phyloP scores from a whole-genome alignment of 1,284 basidiomycete genomes.

The Anthracocystis setariae region DNA sequence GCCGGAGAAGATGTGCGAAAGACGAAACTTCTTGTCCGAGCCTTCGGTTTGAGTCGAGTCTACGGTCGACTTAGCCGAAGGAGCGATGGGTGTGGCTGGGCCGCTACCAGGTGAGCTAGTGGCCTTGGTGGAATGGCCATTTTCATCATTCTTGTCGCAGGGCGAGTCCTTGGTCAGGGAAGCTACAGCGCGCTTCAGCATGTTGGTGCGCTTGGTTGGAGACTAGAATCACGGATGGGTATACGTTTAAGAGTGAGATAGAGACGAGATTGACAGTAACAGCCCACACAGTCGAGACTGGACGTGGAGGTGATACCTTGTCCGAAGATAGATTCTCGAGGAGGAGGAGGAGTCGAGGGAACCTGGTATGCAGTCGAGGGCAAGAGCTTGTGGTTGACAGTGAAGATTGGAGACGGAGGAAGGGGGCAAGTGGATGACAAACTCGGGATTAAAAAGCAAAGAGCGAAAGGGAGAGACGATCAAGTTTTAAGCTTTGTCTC shows the following conservation, averaged over 20 bases:
- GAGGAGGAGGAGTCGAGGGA: neutral
- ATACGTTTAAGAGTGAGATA: neutral
- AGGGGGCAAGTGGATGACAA: neutral
- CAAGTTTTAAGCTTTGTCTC: neutral
- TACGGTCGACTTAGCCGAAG: conserved; percentile 29
- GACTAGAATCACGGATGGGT: neutral
- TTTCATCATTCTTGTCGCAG: conserved; percentile 26
- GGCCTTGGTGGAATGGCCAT: conserved; percentile 11
- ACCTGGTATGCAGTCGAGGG: neutral
- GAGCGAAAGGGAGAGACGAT: neutral
- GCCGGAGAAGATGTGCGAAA: conserved; percentile 49
- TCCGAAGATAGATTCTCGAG: neutral
- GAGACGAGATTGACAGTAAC: conserved; percentile 12
- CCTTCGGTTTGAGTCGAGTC: conserved; percentile 20
- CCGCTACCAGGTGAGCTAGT: conserved; percentile 16
- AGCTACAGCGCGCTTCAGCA: conserved; percentile 44
- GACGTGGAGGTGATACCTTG: conserved; percentile 41
- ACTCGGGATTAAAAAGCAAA: neutral
- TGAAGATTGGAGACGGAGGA: neutral
- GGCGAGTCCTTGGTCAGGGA: conserved; percentile 36
- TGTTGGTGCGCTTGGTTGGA: conserved; percentile 1
- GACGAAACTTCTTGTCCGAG: conserved; percentile 43
- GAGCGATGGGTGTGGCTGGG: conserved; percentile 16
- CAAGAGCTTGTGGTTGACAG: too few species aligned
- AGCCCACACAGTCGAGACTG: conserved; percentile 53